These are phyloP conservation scores for Rhizoctonia solani DNA, from an alignment of 1,284 basidiomycete species.

Conservation along the genomic window DNA sequence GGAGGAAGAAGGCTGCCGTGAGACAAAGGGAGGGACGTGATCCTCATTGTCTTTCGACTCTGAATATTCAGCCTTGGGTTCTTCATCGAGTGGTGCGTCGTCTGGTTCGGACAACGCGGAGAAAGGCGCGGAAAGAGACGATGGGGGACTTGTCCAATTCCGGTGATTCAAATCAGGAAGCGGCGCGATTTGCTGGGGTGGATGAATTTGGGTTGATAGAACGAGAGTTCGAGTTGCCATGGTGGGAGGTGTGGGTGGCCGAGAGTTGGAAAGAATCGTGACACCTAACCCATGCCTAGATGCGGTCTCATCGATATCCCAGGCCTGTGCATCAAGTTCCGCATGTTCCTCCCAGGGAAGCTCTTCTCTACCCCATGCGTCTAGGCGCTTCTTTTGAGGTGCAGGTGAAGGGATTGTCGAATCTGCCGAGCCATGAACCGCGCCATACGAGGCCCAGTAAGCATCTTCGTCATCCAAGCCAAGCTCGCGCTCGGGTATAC, in stretches of 20 bases:
- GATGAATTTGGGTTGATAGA: conserved; percentile 3
- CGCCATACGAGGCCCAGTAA: conserved; percentile 38
- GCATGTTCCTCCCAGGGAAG: conserved; percentile 16
- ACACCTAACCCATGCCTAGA: conserved; percentile 15
- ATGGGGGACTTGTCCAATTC: conserved; percentile 33
- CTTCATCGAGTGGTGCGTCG: conserved; percentile 25
- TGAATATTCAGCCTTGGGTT: neutral
- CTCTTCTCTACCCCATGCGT: conserved; percentile 29
- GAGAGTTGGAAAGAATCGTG: conserved; percentile 13
- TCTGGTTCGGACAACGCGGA: conserved; percentile 30
- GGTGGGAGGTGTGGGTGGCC: conserved; percentile 22
- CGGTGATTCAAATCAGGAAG: conserved; percentile 21
- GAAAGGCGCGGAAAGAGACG: conserved; percentile 26
- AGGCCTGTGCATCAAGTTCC: neutral
- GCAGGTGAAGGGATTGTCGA: conserved; percentile 38
- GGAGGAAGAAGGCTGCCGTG: neutral
- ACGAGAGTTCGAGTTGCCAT: neutral
- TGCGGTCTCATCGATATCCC: conserved; percentile 10
- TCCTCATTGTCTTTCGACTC: too few species aligned
- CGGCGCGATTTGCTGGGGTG: conserved; percentile 2
- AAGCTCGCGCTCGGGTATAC: conserved; percentile 1
- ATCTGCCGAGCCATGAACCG: conserved; percentile 39
- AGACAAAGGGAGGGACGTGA: too few species aligned
- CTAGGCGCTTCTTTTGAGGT: conserved; percentile 16
- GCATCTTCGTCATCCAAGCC: conserved; percentile 35